A percentile compares a stretch with the other conserved stretches of the same genome.
Evolutionary conservation across 495 filamentous ascomycete species (phyloP).

Genomic region (Astrocystis sublimbata): DNA sequence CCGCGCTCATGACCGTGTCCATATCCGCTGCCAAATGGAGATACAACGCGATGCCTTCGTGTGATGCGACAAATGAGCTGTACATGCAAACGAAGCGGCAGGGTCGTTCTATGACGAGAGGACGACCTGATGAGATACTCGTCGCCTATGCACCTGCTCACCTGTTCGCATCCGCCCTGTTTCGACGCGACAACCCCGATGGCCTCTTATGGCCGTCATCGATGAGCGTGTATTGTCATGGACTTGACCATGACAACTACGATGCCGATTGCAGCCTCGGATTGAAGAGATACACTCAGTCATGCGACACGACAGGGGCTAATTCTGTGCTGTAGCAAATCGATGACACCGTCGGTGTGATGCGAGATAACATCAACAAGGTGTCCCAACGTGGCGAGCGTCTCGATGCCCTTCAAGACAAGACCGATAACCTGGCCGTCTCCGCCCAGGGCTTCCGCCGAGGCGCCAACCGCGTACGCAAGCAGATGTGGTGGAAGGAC

Average conservation of each 20-base stretch:
- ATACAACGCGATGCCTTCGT: background rate
- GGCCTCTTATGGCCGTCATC: too few relatives aligned
- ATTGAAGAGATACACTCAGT: background rate
- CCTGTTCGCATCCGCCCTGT: background rate
- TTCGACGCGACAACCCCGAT: background rate
- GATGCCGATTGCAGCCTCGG: background rate
- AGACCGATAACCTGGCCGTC: conserved; percentile 88
- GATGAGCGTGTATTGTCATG: background rate
- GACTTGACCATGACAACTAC: background rate
- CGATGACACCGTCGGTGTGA: conserved; percentile 86
- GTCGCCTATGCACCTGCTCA: background rate
- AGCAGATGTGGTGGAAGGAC: conserved; percentile 85
- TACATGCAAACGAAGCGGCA: background rate
- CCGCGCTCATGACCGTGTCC: too few relatives aligned
- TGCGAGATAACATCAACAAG: conserved; percentile 94
- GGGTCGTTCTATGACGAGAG: background rate
- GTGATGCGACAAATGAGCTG: background rate
- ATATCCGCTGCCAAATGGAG: background rate
- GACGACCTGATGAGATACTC: background rate
- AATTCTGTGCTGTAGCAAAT: conserved; percentile 72
- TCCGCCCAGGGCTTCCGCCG: conserved; percentile 93
- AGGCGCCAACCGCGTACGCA: conserved; percentile 91
- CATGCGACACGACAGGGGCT: conserved; percentile 20
- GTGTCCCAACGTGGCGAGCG: conserved; percentile 87
- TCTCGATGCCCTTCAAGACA: conserved; percentile 88